These are phyloP conservation scores for Podaxis carcinomalis DNA, from an alignment of 768 basidiomycete species.

Conservation along the genomic window DNA sequence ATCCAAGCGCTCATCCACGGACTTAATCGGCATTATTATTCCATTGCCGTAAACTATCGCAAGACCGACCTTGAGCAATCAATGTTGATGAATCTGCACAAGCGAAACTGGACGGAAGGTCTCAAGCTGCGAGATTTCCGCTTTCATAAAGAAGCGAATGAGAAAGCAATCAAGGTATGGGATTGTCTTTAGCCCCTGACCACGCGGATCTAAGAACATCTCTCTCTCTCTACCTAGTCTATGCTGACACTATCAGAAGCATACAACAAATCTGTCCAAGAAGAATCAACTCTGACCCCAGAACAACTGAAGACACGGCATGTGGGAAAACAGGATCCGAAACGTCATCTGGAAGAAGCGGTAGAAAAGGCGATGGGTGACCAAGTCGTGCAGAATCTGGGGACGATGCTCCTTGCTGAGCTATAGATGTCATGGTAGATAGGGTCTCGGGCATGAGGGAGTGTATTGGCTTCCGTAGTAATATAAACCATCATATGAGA, in stretches of 20 bases:
- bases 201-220: conserved; percentile 13
- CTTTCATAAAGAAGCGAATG: conserved; percentile 82
- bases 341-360: conserved; percentile 94
- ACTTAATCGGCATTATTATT: conserved; percentile 97
- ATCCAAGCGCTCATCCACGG: conserved; percentile 99
- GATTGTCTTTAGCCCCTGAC: background rate
- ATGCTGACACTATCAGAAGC: conserved; percentile 92
- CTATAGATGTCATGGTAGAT: conserved; percentile 27
- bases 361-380: conserved; percentile 98
- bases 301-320: conserved; percentile 97
- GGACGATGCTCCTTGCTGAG: conserved; percentile 92
- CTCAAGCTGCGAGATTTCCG: conserved; percentile 89
- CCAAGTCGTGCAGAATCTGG: conserved; percentile 93
- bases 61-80: conserved; percentile 98
- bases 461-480: conserved; percentile 15
- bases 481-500: conserved; percentile 13
- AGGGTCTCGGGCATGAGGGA: conserved; percentile 3
- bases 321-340: conserved; percentile 97
- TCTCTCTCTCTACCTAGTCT: conserved; percentile 44
- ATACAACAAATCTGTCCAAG: conserved; percentile 97
- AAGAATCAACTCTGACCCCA: conserved; percentile 90
- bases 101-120: conserved; percentile 98
- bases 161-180: conserved; percentile 89
- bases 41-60: conserved; percentile 94
- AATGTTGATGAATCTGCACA: conserved; percentile 99